Evolutionary conservation across 768 basidiomycete species (phyloP).

Genomic region (Mycena pura): DNA sequence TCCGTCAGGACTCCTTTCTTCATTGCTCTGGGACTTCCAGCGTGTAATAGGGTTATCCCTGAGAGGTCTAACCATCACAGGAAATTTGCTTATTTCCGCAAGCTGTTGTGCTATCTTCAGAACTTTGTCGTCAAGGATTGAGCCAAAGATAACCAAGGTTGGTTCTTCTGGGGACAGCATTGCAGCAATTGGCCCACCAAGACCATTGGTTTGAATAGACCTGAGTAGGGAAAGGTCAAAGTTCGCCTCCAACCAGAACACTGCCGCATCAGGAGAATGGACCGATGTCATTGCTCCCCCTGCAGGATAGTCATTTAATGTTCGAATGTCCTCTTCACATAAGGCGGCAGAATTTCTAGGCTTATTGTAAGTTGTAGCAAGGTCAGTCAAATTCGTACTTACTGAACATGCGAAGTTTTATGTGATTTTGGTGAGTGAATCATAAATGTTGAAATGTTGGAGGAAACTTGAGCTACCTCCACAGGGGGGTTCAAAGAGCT

Average conservation of each 20-base stretch:
- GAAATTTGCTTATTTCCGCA: neutral
- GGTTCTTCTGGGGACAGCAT: neutral
- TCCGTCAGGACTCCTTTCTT: no score
- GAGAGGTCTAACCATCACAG: neutral
- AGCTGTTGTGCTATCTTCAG: neutral
- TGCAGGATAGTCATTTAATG: neutral
- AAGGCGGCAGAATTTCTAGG: neutral
- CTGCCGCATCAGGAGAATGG: neutral
- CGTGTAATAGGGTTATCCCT: neutral
- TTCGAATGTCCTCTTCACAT: neutral
- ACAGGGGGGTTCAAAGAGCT: no score
- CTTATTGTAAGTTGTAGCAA: no score
- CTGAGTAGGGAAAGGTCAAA: neutral
- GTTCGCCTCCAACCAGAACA: neutral
- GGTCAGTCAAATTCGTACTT: no score
- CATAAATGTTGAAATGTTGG: neutral
- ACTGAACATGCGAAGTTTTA: neutral
- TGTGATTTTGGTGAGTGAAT: neutral
- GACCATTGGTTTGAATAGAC: neutral
- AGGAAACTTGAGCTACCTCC: no score
- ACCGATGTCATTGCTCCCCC: neutral
- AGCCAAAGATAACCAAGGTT: neutral
- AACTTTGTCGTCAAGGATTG: neutral
- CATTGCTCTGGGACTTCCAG: no score
- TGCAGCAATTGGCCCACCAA: neutral